Evolutionary conservation across 805 yeast species (phyloP).

Genomic region (Nakazawaea pomicola): DNA sequence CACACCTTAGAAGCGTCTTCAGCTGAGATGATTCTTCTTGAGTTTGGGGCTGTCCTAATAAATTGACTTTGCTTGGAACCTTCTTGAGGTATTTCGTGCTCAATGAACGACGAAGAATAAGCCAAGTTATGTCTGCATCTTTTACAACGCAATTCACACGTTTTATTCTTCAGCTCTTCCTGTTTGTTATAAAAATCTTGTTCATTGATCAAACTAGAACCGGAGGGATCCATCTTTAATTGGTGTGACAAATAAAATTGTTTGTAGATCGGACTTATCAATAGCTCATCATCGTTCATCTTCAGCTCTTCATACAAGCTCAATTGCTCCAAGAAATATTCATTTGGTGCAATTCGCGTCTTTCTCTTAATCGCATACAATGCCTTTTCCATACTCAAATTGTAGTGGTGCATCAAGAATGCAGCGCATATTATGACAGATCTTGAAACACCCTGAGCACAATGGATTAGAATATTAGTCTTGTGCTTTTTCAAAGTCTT

Average conservation of each 20-base stretch:
- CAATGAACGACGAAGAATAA: slow-evolving; percentile 50
- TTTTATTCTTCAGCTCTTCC: slow-evolving; percentile 11
- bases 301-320: slow-evolving; percentile 46
- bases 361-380: slow-evolving; percentile 70
- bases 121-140: slow-evolving; percentile 76
- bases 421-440: slow-evolving; percentile 42
- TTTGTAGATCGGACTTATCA: slow-evolving; percentile 30
- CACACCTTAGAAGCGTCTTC: slow-evolving; percentile 58
- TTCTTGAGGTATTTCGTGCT: slow-evolving; percentile 63
- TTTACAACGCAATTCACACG: slow-evolving; percentile 62
- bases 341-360: slow-evolving; percentile 65
- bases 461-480: slow-evolving; percentile 45
- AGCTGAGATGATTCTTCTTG: slow-evolving; percentile 53
- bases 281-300: slow-evolving; percentile 29
- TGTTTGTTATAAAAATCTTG: slow-evolving; percentile 16
- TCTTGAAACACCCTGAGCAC: slow-evolving; percentile 49
- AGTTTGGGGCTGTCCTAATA: slow-evolving; percentile 56
- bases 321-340: slow-evolving; percentile 69
- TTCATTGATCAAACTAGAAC: slow-evolving; percentile 27
- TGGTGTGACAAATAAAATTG: slow-evolving; percentile 36
- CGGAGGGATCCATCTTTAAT: slow-evolving; percentile 36
- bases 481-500: slow-evolving; percentile 25
- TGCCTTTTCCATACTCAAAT: slow-evolving; percentile 55
- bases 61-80: slow-evolving; percentile 64
- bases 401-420: slow-evolving; percentile 47